Conservation (phyloP, 1,284 basidiomycete genomes). For the Tilletiopsis washingtonensis region DNA sequence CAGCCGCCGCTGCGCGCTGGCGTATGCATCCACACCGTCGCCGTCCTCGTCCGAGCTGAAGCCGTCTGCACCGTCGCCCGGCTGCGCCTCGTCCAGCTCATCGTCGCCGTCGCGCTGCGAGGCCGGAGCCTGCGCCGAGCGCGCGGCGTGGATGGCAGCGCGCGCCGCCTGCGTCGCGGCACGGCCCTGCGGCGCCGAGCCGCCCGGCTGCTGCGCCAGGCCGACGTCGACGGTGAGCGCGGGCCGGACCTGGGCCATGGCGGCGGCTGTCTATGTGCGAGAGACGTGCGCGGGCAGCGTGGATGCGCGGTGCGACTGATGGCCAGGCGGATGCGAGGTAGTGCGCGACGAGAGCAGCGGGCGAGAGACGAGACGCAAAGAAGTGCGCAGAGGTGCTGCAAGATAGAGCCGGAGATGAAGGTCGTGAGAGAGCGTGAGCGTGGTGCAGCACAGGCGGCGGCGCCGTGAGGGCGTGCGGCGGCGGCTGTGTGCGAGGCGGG, state of each 20-base stretch:
- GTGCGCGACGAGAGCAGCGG: too few species aligned
- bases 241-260: constrained; percentile 32
- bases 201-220: constrained; percentile 19
- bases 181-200: constrained; percentile 17
- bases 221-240: constrained; percentile 36
- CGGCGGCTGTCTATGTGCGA: too few species aligned
- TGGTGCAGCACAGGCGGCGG: too few species aligned
- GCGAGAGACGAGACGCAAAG: too few species aligned
- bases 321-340: too few species aligned
- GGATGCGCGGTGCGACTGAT: too few species aligned
- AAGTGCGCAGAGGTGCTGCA: too few species aligned
- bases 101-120: constrained; percentile 3
- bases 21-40: constrained; percentile 23
- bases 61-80: constrained; percentile 14
- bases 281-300: too few species aligned
- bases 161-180: constrained; percentile 15
- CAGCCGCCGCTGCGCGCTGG: constrained; percentile 7
- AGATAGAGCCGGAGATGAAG: too few species aligned
- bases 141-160: constrained; percentile 10
- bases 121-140: constrained; percentile 22
- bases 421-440: too few species aligned
- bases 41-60: constrained; percentile 31
- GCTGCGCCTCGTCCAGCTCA: constrained; percentile 9
- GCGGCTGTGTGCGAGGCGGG: too few species aligned
- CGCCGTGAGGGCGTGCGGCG: too few species aligned